phyloP scores from a whole-genome alignment of 179 eudicot species.

The Spinacia oleracea region DNA sequence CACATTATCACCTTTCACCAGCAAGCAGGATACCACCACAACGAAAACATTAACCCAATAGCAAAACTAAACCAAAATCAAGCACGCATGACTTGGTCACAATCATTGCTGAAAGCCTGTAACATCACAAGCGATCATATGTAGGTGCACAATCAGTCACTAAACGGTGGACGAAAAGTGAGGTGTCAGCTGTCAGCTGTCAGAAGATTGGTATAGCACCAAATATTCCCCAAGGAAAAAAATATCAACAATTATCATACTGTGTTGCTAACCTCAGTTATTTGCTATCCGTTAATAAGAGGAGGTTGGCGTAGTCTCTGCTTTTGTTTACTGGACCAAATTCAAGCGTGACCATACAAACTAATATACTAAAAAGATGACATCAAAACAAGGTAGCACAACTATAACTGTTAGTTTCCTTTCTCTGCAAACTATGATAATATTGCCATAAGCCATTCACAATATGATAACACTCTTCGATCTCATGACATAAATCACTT shows the following conservation, averaged over 20 bases:
- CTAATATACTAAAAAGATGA: neutral
- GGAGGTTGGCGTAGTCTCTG: neutral
- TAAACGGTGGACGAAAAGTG: neutral
- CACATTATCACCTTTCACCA: neutral
- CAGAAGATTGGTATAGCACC: neutral
- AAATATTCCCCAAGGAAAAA: slow-evolving; percentile 8
- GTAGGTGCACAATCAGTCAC: neutral
- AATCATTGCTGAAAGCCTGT: neutral
- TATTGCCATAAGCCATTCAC: neutral
- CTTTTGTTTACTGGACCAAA: neutral
- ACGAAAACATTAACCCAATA: neutral
- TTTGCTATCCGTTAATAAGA: neutral
- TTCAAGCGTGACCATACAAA: neutral
- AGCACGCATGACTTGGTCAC: neutral
- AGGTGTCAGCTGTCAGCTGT: neutral
- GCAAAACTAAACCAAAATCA: slow-evolving; percentile 13
- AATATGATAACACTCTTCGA: neutral
- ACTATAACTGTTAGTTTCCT: neutral
- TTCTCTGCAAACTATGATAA: neutral
- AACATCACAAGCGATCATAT: neutral
- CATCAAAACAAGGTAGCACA: slow-evolving; percentile 1
- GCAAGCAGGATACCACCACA: neutral
- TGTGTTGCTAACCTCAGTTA: neutral
- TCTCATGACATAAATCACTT: neutral
- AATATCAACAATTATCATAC: neutral